These are phyloP conservation scores for Mycena epipterygia DNA, from an alignment of 768 basidiomycete species.

Conservation along the genomic window DNA sequence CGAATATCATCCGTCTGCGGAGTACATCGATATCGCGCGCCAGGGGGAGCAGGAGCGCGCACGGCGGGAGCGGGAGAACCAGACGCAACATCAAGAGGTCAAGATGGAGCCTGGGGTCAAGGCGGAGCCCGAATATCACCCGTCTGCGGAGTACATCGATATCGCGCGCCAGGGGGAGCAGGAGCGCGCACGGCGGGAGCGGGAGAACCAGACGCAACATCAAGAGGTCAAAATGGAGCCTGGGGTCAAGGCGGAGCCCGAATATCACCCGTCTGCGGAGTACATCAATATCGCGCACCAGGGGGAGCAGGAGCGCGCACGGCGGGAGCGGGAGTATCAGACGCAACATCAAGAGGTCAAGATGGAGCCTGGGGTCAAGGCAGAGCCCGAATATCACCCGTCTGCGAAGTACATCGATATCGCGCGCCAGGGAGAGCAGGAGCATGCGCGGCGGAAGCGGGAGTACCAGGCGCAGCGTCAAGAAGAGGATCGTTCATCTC, in stretches of 20 bases:
- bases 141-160: background rate
- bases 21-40: too few relatives aligned
- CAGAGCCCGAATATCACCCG: background rate
- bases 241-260: conserved; percentile 10
- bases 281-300: too few relatives aligned
- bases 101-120: conserved; percentile 10
- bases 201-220: background rate
- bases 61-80: background rate
- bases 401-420: too few relatives aligned
- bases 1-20: background rate
- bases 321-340: background rate
- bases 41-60: background rate
- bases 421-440: background rate
- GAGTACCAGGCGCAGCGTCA: background rate
- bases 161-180: background rate
- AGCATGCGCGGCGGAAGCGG: background rate
- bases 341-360: background rate
- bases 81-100: background rate
- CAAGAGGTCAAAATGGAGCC: background rate
- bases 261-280: background rate
- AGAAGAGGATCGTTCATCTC: too few relatives aligned
- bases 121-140: background rate
- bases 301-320: background rate
- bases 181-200: background rate
- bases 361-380: background rate